Conservation (phyloP, 2,329 filamentous ascomycete genomes). For the Aspergillus sp. region DNA sequence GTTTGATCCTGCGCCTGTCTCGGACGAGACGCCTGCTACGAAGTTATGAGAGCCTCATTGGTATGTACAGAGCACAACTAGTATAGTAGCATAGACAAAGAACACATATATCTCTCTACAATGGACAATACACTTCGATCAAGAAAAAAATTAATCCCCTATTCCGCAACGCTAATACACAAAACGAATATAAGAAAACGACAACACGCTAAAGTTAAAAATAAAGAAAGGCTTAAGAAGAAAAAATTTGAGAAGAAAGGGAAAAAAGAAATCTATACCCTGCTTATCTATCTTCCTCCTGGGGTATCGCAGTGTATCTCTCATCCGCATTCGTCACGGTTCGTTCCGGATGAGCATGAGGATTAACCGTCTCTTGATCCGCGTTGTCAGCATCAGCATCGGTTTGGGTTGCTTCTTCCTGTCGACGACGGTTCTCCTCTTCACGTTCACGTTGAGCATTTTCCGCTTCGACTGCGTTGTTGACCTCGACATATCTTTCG, state of each 20-base stretch:
- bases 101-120: no score
- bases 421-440: constrained; percentile 18
- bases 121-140: no score
- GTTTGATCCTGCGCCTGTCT: constrained; percentile 31
- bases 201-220: background rate
- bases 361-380: constrained; percentile 2
- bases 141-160: no score
- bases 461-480: constrained; percentile 44
- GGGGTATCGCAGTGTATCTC: constrained; percentile 9
- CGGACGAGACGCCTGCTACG: constrained; percentile 1
- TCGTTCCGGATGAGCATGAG: constrained; percentile 2
- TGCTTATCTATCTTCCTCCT: background rate
- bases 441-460: constrained; percentile 22
- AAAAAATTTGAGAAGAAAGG: background rate
- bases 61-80: background rate
- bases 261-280: background rate
- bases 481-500: constrained; percentile 53
- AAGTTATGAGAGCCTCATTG: constrained; percentile 7
- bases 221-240: background rate
- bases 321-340: background rate
- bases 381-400: constrained; percentile 7
- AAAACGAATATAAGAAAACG: no score
- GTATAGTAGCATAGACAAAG: background rate
- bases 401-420: constrained; percentile 11
- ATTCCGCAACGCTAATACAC: no score